These are phyloP conservation scores for Paradendryphiella salina DNA, from an alignment of 2,329 filamentous ascomycete species.

Conservation along the genomic window DNA sequence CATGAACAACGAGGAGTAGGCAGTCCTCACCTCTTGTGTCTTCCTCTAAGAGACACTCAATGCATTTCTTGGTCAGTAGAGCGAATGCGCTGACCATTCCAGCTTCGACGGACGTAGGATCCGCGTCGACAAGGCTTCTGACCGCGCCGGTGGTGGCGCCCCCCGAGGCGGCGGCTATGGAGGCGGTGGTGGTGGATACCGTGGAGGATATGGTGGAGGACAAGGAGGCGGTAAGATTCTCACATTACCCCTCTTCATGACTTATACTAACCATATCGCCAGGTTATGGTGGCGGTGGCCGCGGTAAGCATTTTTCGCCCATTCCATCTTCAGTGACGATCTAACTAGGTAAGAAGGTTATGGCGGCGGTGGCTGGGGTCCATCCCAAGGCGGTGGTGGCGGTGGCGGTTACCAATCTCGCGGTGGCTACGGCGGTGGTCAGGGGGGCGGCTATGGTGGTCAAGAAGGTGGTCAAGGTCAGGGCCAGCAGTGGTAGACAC, in stretches of 20 bases:
- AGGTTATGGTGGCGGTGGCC: conserved; percentile 36
- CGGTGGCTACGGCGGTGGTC: conserved; percentile 38
- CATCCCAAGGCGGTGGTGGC: conserved; percentile 32
- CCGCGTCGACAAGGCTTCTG: conserved; percentile 92
- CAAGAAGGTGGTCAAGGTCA: conserved; percentile 37
- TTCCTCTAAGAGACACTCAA: not conserved
- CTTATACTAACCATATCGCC: conserved; percentile 1
- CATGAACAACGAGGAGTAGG: conserved; percentile 92
- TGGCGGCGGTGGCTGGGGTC: conserved; percentile 29
- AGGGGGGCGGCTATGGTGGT: conserved; percentile 23
- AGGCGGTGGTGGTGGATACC: conserved; percentile 36
- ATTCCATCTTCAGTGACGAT: not conserved
- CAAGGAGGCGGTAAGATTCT: conserved; percentile 27
- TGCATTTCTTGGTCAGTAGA: not conserved
- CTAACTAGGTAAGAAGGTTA: conserved; percentile 16
- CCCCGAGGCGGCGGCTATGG: conserved; percentile 43
- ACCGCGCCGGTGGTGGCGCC: conserved; percentile 63
- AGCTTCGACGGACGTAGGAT: conserved; percentile 95
- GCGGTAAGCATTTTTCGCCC: conserved; percentile 33
- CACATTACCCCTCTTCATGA: not conserved
- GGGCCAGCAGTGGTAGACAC: conserved; percentile 43
- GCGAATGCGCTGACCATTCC: conserved; percentile 20
- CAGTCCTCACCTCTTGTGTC: conserved; percentile 6
- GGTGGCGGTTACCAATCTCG: conserved; percentile 42
- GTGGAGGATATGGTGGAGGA: conserved; percentile 33